Base-by-base conservation (phyloP, 441 rosid species). In the Populus hybrid region DNA sequence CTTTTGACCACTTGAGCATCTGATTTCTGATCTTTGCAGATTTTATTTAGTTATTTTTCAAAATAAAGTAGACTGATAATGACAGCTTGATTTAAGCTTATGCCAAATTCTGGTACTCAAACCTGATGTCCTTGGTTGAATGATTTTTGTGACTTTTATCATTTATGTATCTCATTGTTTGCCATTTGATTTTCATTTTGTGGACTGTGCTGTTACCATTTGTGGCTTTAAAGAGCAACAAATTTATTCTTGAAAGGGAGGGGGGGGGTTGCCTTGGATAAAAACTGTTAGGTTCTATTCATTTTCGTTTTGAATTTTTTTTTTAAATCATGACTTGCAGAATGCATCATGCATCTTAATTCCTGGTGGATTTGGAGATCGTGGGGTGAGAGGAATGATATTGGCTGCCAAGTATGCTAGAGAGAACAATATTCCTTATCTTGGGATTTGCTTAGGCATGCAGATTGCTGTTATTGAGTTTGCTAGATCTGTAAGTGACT, bases 371-470 rank as follows among this genome's bases (percentile, higher is more conserved):
- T 96, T 96, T 84, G 99, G 99, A 23, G 89, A 91, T 77, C 90
- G 99, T 81, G 99, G 99, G 40, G 95, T 96, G 73, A 82, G 86
- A 79, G 99, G 99, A 82, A 96, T 93, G 90, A 92, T 96, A 67
- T 80, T 90, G 65, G 97, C 99, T 68, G 96, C 98, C 3, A 94
- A 89, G 81, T 88, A 92, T 78, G 98, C 98, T 32, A 87, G 99
- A 83, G 97, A 96, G 83, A 94, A 91, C 78, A 85, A 83, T 81
- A 76, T 94, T 81, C 98, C 99, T 66, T 96, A 84, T 86, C 93
- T 96, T 26, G 99, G 99, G 69, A 94, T 96, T 81, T 96, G 99
- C 79, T 85, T 96, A 34, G 99, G 99, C 74, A 96, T 96, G 99
- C 99, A 96, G 83, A 83, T 90, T 81, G 93, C 98, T 70, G 99